Evolutionary conservation across 352 stramenopile genomes (phyloP).

Genomic region (Pythium plurisporium): DNA sequence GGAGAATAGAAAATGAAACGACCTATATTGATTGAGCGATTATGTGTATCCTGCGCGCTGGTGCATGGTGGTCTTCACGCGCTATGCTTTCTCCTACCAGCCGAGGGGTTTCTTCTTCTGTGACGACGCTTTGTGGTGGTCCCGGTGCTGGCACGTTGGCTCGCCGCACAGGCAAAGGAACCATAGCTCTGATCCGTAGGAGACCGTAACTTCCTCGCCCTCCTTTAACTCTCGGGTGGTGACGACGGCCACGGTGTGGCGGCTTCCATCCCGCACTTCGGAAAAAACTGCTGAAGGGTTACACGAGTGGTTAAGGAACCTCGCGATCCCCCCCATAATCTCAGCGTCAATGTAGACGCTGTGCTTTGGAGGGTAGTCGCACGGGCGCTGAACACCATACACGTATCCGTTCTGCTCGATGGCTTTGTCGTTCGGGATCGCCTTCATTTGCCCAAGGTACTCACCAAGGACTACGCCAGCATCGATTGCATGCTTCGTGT

Average conservation of each 20-base stretch:
- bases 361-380: neutral
- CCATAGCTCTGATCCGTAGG: neutral
- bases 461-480: neutral
- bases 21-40: too few relatives aligned
- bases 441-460: neutral
- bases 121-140: neutral
- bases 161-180: neutral
- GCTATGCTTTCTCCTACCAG: too few relatives aligned
- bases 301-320: slow-evolving; percentile 2
- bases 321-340: neutral
- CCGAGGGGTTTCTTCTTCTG: neutral
- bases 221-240: neutral
- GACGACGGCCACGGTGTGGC: neutral
- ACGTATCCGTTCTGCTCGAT: neutral
- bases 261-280: neutral
- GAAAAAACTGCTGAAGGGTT: neutral
- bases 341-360: neutral
- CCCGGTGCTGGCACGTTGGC: neutral
- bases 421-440: neutral
- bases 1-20: too few relatives aligned
- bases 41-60: too few relatives aligned
- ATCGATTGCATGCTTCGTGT: neutral
- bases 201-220: neutral
- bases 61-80: neutral
- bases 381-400: neutral